Percentiles rank a stretch among this genome's conserved stretches.
phyloP scores from a whole-genome alignment of 306 rosid genomes.

The Fragaria ananassa region DNA sequence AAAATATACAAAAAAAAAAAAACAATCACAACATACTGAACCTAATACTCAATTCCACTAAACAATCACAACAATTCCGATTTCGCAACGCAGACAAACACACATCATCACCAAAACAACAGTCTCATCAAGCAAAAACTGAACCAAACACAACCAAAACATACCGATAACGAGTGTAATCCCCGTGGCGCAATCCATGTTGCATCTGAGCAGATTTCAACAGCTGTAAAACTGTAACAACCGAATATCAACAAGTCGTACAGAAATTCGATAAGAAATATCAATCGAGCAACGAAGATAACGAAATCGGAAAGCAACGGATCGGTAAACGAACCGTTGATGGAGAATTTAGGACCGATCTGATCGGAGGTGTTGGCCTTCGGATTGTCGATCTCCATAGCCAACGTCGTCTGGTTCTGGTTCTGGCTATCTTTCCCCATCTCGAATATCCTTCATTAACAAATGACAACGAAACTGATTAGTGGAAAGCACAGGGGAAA shows the following conservation, averaged over 20 bases:
- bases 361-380: constrained; percentile 53
- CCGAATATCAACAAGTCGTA: neutral
- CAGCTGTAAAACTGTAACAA: constrained; percentile 72
- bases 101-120: neutral
- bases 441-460: constrained; percentile 12
- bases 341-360: constrained; percentile 67
- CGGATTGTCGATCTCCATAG: constrained; percentile 74
- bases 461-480: neutral
- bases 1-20: neutral
- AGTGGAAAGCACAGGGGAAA: neutral
- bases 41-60: neutral
- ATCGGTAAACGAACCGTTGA: constrained; percentile 54
- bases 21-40: neutral
- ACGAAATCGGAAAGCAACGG: constrained; percentile 1
- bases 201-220: constrained; percentile 96
- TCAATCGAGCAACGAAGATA: neutral
- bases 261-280: neutral
- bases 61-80: neutral
- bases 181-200: constrained; percentile 91
- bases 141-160: neutral
- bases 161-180: constrained; percentile 92
- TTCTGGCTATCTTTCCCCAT: constrained; percentile 48
- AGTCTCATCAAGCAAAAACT: neutral
- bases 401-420: constrained; percentile 23
- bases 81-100: neutral